These are phyloP conservation scores for Sordariomycetes sp. DNA, from an alignment of 2,329 filamentous ascomycete genomes.

Conservation along the genomic window DNA sequence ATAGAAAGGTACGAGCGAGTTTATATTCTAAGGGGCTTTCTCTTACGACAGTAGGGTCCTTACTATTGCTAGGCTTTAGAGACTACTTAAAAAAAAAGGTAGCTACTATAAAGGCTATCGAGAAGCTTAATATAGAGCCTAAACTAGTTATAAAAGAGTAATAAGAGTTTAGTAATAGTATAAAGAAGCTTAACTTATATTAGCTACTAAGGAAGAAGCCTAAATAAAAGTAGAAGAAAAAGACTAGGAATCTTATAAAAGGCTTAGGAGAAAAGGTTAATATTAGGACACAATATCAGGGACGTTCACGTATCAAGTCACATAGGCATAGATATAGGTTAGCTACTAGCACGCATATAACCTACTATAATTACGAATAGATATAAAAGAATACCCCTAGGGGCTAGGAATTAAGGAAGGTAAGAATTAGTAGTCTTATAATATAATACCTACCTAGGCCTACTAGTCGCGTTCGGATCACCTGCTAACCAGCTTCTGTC, in stretches of 20 bases:
- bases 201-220: slow-evolving; percentile 3
- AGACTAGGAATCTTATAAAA: slow-evolving; percentile 5
- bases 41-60: slow-evolving; percentile 2
- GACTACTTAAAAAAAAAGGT: background rate
- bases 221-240: slow-evolving; percentile 7
- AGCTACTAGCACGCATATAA: too few relatives aligned
- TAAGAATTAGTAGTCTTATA: too few relatives aligned
- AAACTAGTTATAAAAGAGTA: background rate
- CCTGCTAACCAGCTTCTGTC: too few relatives aligned
- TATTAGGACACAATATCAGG: too few relatives aligned
- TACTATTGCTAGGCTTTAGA: slow-evolving; percentile 2
- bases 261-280: slow-evolving; percentile 5
- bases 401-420: too few relatives aligned
- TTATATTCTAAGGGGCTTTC: slow-evolving; percentile 6
- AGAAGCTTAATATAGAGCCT: slow-evolving; percentile 1
- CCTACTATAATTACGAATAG: too few relatives aligned
- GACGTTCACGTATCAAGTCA: too few relatives aligned
- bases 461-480: too few relatives aligned
- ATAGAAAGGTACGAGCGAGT: slow-evolving; percentile 6
- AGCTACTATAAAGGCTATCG: too few relatives aligned
- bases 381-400: too few relatives aligned
- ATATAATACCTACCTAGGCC: too few relatives aligned
- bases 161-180: background rate
- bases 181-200: slow-evolving; percentile 4
- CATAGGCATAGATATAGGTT: too few relatives aligned